Conservation (phyloP, 495 filamentous ascomycete genomes). For the Hyaloscypha bicolor region DNA sequence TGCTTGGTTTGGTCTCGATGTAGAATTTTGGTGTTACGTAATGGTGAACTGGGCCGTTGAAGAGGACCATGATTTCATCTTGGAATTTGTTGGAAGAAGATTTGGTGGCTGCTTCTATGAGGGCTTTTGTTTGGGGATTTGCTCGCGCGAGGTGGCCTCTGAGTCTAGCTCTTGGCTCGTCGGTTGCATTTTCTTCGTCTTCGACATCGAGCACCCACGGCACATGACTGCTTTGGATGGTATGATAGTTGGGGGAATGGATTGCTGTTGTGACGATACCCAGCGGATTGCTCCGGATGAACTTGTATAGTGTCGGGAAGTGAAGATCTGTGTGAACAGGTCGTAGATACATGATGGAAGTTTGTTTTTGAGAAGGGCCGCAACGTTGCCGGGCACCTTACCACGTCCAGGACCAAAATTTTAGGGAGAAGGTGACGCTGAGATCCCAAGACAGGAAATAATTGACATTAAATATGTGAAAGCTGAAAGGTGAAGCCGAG, state of each 20-base stretch:
- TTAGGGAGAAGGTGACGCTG: not conserved
- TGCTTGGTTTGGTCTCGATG: constrained; percentile 54
- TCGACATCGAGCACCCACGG: constrained; percentile 48
- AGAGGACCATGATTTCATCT: constrained; percentile 53
- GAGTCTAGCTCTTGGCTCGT: constrained; percentile 37
- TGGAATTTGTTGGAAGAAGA: constrained; percentile 29
- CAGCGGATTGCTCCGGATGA: constrained; percentile 55
- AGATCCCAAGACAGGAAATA: not conserved
- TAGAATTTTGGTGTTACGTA: constrained; percentile 67
- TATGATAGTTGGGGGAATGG: constrained; percentile 42
- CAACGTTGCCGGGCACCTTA: not conserved
- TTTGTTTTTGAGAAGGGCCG: not conserved
- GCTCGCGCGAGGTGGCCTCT: constrained; percentile 58
- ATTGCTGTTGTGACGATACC: constrained; percentile 59
- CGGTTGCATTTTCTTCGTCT: constrained; percentile 35
- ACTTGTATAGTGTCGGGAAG: constrained; percentile 43
- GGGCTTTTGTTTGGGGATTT: constrained; percentile 58
- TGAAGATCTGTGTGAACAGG: constrained; percentile 47
- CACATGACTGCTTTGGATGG: constrained; percentile 57
- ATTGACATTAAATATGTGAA: not conserved
- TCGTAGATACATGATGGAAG: constrained; percentile 51
- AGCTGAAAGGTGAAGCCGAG: not conserved
- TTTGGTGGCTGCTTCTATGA: constrained; percentile 45
- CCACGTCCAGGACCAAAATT: not conserved
- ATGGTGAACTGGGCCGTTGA: constrained; percentile 51